phyloP scores from a whole-genome alignment of 495 filamentous ascomycete genomes.

The Podospora comata region DNA sequence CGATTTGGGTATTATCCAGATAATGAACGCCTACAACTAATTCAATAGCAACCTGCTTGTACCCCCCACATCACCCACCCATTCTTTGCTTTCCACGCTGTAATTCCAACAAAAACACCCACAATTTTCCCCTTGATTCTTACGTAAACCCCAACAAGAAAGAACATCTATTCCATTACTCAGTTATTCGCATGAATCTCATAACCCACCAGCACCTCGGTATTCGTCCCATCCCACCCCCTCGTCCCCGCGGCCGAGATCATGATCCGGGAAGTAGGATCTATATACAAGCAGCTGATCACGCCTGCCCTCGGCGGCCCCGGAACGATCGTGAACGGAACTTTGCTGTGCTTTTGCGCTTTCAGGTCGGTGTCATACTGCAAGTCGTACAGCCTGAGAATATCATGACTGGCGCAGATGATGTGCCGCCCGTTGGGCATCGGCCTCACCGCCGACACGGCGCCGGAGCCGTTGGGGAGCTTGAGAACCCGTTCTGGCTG shows the following conservation, averaged over 20 bases:
- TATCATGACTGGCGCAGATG: constrained; percentile 92
- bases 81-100: background rate
- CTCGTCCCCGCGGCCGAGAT: constrained; percentile 85
- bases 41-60: background rate
- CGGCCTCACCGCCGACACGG: constrained; percentile 78
- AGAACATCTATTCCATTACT: background rate
- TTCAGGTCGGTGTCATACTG: constrained; percentile 53
- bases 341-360: constrained; percentile 66
- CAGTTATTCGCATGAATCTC: constrained; percentile 57
- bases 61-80: no score
- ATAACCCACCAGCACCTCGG: constrained; percentile 90
- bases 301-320: constrained; percentile 87
- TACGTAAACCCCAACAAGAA: background rate
- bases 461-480: constrained; percentile 83
- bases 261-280: constrained; percentile 86
- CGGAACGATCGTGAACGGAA: constrained; percentile 91
- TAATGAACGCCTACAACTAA: background rate
- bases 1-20: background rate
- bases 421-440: constrained; percentile 95
- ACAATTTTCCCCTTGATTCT: no score
- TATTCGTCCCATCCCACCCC: constrained; percentile 91
- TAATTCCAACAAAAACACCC: background rate
- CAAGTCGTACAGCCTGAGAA: constrained; percentile 87
- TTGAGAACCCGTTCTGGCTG: constrained; percentile 78
- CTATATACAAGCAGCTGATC: constrained; percentile 76